Evolutionary conservation across 257 asterid species (phyloP).

Genomic region (Solanum piurae): DNA sequence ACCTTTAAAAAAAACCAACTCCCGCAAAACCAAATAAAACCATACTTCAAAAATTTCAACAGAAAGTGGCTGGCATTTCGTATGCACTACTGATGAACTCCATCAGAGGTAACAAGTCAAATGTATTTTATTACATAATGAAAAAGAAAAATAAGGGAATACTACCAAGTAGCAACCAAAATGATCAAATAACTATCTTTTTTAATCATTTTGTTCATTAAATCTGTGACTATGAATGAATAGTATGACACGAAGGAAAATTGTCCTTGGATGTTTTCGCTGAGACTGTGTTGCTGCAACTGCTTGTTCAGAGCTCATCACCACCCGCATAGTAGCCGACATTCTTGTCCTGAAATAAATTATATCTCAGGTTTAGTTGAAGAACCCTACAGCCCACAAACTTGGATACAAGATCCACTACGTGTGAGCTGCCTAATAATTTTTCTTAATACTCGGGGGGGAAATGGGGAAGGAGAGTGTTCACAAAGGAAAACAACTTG

Average conservation of each 20-base stretch:
- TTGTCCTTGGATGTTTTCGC: not conserved
- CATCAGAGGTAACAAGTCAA: not conserved
- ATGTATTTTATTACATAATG: not conserved
- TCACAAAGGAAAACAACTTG: slow-evolving; percentile 2
- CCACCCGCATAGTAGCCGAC: slow-evolving; percentile 46
- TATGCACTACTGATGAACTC: not conserved
- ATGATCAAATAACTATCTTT: not conserved
- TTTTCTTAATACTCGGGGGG: not conserved
- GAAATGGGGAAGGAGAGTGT: not conserved
- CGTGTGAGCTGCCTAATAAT: not conserved
- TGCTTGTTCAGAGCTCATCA: slow-evolving; percentile 13
- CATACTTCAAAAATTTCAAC: not conserved
- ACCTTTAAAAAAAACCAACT: not conserved
- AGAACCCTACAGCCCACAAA: not conserved
- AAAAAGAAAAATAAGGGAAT: not conserved
- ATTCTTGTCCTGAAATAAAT: slow-evolving; percentile 47
- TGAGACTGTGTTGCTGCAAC: not conserved
- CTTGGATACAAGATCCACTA: not conserved
- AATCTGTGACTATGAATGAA: not conserved
- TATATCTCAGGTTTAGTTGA: not conserved
- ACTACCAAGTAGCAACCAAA: not conserved
- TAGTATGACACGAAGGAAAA: not conserved
- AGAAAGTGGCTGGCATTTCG: not conserved
- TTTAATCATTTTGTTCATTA: not conserved
- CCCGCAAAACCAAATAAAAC: not conserved